These are phyloP conservation scores for Metschnikowia shivogae DNA, from an alignment of 805 yeast genomes.

Conservation along the genomic window DNA sequence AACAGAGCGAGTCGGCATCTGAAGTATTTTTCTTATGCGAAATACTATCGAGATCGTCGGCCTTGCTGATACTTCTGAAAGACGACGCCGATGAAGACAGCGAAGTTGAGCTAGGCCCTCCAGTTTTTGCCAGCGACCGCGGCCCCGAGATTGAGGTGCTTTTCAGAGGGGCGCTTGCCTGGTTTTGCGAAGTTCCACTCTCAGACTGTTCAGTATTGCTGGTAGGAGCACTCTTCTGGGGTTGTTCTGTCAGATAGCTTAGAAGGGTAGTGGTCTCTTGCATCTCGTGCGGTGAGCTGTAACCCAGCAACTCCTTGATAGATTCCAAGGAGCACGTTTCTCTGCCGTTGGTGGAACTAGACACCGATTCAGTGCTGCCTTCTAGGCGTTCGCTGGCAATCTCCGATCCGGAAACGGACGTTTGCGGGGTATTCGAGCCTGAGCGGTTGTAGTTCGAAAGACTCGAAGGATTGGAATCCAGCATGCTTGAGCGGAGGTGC, in stretches of 20 bases:
- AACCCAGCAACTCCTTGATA: constrained; percentile 8
- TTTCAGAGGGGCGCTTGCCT: neutral
- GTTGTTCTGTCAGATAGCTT: neutral
- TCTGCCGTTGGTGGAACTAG: constrained; percentile 6
- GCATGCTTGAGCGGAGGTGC: constrained; percentile 2
- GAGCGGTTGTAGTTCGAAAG: constrained; percentile 23
- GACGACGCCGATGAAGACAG: constrained; percentile 1
- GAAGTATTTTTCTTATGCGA: neutral
- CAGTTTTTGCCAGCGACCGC: constrained; percentile 1
- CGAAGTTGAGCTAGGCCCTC: neutral
- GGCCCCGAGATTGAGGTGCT: neutral
- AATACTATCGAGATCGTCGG: neutral
- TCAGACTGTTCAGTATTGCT: neutral
- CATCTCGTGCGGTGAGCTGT: neutral
- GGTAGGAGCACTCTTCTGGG: neutral
- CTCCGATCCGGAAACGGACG: constrained; percentile 23
- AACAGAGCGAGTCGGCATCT: neutral
- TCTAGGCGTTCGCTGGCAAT: constrained; percentile 8
- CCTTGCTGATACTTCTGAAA: constrained; percentile 1
- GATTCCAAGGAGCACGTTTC: constrained; percentile 11
- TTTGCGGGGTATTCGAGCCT: constrained; percentile 29
- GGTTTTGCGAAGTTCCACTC: neutral
- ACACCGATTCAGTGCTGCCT: constrained; percentile 9
- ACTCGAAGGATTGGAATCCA: constrained; percentile 22
- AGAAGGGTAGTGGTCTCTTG: neutral